Evolutionary conservation across 345 rosid species (phyloP).

Genomic region (Rhodomyrtus tomentosa): DNA sequence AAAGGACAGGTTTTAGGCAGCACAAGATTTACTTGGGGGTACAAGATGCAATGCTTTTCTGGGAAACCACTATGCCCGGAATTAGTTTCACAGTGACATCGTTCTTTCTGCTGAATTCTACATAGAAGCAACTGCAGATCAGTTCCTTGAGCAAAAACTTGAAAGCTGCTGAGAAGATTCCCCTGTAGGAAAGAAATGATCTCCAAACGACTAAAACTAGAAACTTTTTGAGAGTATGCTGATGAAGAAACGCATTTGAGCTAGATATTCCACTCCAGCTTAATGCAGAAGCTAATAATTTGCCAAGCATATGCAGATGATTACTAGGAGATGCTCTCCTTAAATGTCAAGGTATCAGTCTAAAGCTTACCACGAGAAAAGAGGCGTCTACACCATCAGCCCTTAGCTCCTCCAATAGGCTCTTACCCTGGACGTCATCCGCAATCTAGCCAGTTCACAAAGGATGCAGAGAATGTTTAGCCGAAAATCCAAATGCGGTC

Average conservation of each 20-base stretch:
- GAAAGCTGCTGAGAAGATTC: background rate
- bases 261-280: background rate
- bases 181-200: background rate
- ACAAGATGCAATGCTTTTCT: background rate
- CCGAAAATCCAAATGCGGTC: background rate
- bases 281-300: background rate
- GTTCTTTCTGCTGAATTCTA: background rate
- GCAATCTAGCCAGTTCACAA: conserved; percentile 9
- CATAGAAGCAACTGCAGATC: background rate
- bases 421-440: conserved; percentile 21
- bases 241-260: background rate
- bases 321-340: background rate
- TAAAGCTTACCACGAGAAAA: conserved; percentile 17
- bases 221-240: background rate
- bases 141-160: background rate
- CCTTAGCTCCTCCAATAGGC: conserved; percentile 20
- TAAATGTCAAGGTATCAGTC: background rate
- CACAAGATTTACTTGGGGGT: background rate
- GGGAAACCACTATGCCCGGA: background rate
- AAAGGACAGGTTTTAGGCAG: background rate
- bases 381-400: conserved; percentile 28
- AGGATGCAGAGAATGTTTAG: background rate
- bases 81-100: background rate
- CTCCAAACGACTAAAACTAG: background rate
- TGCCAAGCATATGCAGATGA: background rate